Base-by-base conservation (phyloP, 169 alveolate genomes). In the Plasmodium adleri region DNA sequence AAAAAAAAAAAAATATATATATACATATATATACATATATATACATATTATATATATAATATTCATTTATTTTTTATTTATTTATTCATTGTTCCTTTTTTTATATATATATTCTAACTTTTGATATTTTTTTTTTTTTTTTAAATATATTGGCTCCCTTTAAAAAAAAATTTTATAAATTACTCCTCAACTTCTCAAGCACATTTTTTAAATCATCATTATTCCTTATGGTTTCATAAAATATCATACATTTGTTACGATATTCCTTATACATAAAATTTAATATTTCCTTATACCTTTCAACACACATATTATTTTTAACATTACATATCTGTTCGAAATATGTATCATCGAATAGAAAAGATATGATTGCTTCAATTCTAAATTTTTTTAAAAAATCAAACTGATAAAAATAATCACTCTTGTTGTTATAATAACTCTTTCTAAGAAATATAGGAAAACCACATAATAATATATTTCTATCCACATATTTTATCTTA, bases 341-440 rank as follows among this genome's bases (percentile, higher is more conserved):
- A 71, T 62, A 72, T 1, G 3, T 10, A 2, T 47, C 70, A 59
- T 86, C 71, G 62, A 86, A 86, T 6, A 28, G 60, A 39, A 86
- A 59, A 39, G 68, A 72, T 10, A 86, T 72, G 0, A 86, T 60
- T 12, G 88, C 92, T 10, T 64, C 50, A 10, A 86, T 86, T 86
- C 32, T 62, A 24, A 59, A 86, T 6, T 10, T 7, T 66, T 72
- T 86, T 17, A 86, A 62, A 58, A 86, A 72, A 60, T 56, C 32
- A 22, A 86, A 60, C 20, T 86, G 92, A 52, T 86, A 73, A 64
- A 86, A 86, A 39, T 86, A 86, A 50, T 59, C 80, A 60, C 88
- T 24, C 17, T 20, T 71, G 22, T 50, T 72, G 60, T 83, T 59
- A 10, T 28, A 52, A 62, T 24, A 62, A 10, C 28, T 24, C 45